Conservation (phyloP, 257 asterid species). For the Scutellaria galericulata region DNA sequence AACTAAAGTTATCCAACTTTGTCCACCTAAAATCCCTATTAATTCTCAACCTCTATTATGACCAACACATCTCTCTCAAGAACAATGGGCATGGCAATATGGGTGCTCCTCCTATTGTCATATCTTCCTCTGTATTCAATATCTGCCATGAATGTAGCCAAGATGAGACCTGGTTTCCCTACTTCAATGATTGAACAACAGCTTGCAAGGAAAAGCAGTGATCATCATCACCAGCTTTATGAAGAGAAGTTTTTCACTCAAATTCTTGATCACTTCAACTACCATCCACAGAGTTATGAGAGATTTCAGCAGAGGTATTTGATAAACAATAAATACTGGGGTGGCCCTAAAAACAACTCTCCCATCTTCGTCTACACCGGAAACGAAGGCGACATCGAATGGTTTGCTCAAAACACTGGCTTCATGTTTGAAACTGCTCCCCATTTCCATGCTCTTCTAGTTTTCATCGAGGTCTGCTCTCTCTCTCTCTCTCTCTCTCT, state of each 20-base stretch:
- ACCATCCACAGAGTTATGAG: slow-evolving; percentile 65
- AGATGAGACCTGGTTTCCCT: slow-evolving; percentile 45
- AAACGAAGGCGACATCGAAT: slow-evolving; percentile 87
- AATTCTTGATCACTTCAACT: slow-evolving; percentile 84
- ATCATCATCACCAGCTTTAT: slow-evolving; percentile 34
- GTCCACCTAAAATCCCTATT: slow-evolving; percentile 9
- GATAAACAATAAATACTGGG: slow-evolving; percentile 70
- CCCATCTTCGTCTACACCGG: slow-evolving; percentile 96
- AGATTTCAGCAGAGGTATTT: slow-evolving; percentile 84
- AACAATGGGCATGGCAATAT: slow-evolving; percentile 35
- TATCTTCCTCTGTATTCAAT: slow-evolving; percentile 16
- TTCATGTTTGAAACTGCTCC: slow-evolving; percentile 89
- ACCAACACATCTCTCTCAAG: slow-evolving; percentile 16
- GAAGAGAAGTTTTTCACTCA: slow-evolving; percentile 70
- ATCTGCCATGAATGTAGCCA: slow-evolving; percentile 29
- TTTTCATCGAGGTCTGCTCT: slow-evolving; percentile 80
- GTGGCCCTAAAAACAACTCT: slow-evolving; percentile 59
- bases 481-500: background rate
- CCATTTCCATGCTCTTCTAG: slow-evolving; percentile 64
- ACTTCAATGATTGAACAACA: slow-evolving; percentile 46
- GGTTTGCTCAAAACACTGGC: slow-evolving; percentile 93
- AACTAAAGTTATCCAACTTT: slow-evolving; percentile 23
- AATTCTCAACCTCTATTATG: slow-evolving; percentile 35
- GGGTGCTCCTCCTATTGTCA: slow-evolving; percentile 30
- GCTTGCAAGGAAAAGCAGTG: slow-evolving; percentile 25